Conservation (phyloP, 73 alveolate species). For the Tetrahymena borealis region DNA sequence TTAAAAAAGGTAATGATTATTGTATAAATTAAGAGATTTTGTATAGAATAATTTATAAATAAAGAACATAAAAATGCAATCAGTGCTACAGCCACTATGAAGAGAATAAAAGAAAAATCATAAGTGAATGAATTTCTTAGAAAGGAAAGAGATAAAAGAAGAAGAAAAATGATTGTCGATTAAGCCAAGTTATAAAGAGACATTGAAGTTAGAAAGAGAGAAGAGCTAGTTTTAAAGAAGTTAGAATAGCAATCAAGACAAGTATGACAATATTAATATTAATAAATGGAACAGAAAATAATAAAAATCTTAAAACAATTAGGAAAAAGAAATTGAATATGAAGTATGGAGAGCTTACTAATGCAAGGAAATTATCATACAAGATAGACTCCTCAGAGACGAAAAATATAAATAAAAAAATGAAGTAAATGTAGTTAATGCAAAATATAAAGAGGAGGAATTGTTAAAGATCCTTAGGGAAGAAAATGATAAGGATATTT, state of each 20-base stretch:
- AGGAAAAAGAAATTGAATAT: conserved; percentile 88
- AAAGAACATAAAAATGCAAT: conserved; percentile 12
- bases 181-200: conserved; percentile 81
- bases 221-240: conserved; percentile 72
- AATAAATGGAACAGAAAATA: not conserved
- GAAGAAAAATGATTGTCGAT: conserved; percentile 91
- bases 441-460: conserved; percentile 83
- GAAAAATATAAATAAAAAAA: conserved; percentile 80
- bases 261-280: not conserved
- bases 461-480: conserved; percentile 65
- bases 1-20: not conserved
- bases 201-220: conserved; percentile 86
- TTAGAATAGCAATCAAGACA: conserved; percentile 47
- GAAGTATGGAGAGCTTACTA: conserved; percentile 89
- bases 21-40: not conserved
- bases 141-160: conserved; percentile 91
- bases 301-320: conserved; percentile 44
- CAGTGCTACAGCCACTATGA: conserved; percentile 67
- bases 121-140: conserved; percentile 75
- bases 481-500: conserved; percentile 65
- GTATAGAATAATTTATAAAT: not conserved
- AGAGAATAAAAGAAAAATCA: conserved; percentile 66
- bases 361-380: conserved; percentile 80
- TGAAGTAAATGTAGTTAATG: conserved; percentile 83
- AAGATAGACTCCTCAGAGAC: conserved; percentile 86